Evolutionary conservation across 176 grass and related monocot genomes (phyloP).

Genomic region (Oryza nivara): DNA sequence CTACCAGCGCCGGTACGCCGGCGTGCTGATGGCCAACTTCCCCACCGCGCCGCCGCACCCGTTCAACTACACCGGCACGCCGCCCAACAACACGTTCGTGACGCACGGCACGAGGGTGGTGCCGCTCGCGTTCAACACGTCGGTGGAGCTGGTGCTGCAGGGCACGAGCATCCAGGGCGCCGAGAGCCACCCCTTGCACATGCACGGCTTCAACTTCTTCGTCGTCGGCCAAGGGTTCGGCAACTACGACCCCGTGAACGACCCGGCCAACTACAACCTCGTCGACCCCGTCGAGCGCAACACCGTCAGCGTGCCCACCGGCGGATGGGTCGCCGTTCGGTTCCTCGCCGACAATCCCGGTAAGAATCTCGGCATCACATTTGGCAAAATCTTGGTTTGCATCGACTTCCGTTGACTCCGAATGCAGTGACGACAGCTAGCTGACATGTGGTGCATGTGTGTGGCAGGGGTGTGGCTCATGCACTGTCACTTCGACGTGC

Average conservation of each 20-base stretch:
- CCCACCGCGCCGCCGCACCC: slow-evolving; percentile 51
- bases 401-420: not conserved
- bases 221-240: slow-evolving; percentile 62
- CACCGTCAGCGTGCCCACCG: slow-evolving; percentile 66
- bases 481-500: slow-evolving; percentile 79
- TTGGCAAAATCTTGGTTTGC: not conserved
- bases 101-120: slow-evolving; percentile 47
- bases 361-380: not conserved
- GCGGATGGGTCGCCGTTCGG: slow-evolving; percentile 63
- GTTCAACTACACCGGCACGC: slow-evolving; percentile 75
- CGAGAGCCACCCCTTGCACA: slow-evolving; percentile 76
- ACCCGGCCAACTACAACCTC: slow-evolving; percentile 61
- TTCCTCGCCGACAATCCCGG: slow-evolving; percentile 75
- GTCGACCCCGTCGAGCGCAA: slow-evolving; percentile 62
- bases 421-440: not conserved
- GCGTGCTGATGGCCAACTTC: slow-evolving; percentile 64
- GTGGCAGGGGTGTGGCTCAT: slow-evolving; percentile 67
- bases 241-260: slow-evolving; percentile 57
- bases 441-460: not conserved
- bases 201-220: slow-evolving; percentile 77
- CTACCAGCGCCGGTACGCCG: slow-evolving; percentile 50
- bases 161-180: slow-evolving; percentile 64
- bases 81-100: slow-evolving; percentile 63
- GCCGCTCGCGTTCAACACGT: slow-evolving; percentile 59
- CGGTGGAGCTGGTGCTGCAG: slow-evolving; percentile 73